Evolutionary conservation across 768 basidiomycete species (phyloP).

Genomic region (Russula compacta): DNA sequence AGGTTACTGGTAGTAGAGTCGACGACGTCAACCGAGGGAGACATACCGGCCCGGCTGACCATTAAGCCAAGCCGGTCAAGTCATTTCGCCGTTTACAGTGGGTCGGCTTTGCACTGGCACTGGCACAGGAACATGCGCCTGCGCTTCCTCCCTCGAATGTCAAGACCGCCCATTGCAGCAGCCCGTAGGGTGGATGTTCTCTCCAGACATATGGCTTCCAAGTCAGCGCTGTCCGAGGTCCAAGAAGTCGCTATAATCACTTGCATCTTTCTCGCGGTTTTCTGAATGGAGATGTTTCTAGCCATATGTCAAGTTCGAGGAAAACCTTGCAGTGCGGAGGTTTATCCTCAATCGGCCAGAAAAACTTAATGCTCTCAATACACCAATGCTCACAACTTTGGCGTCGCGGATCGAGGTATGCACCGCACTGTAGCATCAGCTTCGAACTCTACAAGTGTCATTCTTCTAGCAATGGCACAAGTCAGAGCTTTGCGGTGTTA

Average conservation of each 20-base stretch:
- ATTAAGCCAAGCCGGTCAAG: neutral
- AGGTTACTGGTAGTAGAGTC: neutral
- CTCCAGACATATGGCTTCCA: constrained; percentile 30
- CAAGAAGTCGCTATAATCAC: neutral
- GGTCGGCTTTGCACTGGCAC: neutral
- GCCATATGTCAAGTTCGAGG: constrained; percentile 57
- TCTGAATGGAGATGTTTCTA: constrained; percentile 16
- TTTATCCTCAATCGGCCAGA: constrained; percentile 73
- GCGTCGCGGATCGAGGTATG: constrained; percentile 69
- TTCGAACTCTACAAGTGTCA: neutral
- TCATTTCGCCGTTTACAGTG: neutral
- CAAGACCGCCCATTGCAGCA: constrained; percentile 19
- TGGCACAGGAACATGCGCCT: constrained; percentile 6
- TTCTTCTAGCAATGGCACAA: constrained; percentile 60
- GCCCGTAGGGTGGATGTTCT: constrained; percentile 27
- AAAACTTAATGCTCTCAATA: constrained; percentile 77
- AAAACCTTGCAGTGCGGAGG: constrained; percentile 50
- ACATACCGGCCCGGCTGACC: neutral
- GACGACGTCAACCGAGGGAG: neutral
- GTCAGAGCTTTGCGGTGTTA: constrained; percentile 59
- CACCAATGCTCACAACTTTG: constrained; percentile 65
- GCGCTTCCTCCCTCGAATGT: constrained; percentile 6
- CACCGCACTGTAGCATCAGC: neutral
- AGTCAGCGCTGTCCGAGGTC: neutral
- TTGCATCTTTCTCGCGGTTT: neutral